phyloP scores from a whole-genome alignment of 1,139 yeast species.

The Magnusiomyces paraingens region DNA sequence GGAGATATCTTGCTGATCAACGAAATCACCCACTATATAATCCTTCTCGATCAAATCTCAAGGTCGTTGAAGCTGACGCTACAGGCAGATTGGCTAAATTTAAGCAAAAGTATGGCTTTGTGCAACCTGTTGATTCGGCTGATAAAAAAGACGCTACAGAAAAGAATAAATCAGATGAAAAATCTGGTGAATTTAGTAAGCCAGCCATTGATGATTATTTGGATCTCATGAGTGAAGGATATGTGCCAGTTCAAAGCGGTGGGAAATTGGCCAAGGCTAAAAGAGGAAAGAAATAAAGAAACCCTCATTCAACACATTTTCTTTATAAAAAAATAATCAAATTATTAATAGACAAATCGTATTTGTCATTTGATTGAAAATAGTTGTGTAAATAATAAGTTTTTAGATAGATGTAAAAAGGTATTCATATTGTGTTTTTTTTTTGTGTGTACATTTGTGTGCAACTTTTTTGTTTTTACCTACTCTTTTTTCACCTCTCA shows the following conservation, averaged over 20 bases:
- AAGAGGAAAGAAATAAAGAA: slow-evolving; percentile 33
- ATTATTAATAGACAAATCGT: no score
- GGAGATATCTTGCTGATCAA: slow-evolving; percentile 82
- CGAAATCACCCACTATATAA: slow-evolving; percentile 85
- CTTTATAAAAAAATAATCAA: no score
- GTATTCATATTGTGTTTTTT: neutral
- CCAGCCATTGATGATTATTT: slow-evolving; percentile 47
- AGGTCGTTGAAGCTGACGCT: slow-evolving; percentile 69
- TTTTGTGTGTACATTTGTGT: neutral
- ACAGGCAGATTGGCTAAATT: slow-evolving; percentile 83
- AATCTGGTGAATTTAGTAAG: neutral
- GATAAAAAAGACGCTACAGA: slow-evolving; percentile 26
- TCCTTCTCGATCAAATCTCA: slow-evolving; percentile 72
- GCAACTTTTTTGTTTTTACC: neutral
- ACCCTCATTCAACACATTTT: no score
- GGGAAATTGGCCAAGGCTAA: slow-evolving; percentile 54
- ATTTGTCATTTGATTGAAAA: no score
- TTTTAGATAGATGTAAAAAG: neutral
- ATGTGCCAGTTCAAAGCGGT: slow-evolving; percentile 52
- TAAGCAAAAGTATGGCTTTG: slow-evolving; percentile 61
- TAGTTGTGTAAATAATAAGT: neutral
- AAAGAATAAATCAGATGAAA: slow-evolving; percentile 7
- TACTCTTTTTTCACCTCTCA: neutral
- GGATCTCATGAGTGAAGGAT: slow-evolving; percentile 58
- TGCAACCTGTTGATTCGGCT: slow-evolving; percentile 21